Percentiles rank a stretch among this genome's conserved stretches.
phyloP scores from a whole-genome alignment of 148 eudicot genomes.

The Amaranthus palmeri region DNA sequence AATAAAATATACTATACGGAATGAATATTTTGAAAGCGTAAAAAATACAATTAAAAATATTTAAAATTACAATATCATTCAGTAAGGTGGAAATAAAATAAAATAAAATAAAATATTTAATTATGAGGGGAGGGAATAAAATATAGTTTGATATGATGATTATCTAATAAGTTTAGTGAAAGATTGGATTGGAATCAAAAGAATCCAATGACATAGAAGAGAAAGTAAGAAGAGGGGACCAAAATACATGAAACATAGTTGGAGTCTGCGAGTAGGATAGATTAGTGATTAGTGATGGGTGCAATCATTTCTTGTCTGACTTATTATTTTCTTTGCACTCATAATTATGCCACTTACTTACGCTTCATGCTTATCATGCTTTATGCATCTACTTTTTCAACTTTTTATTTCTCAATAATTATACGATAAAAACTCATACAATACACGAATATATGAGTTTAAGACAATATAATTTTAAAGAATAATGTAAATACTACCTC shows the following conservation, averaged over 20 bases:
- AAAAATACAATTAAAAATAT: too few species aligned
- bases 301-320: slow-evolving; percentile 27
- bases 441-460: too few species aligned
- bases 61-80: too few species aligned
- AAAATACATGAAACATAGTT: slow-evolving; percentile 18
- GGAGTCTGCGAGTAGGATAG: background rate
- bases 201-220: slow-evolving; percentile 4
- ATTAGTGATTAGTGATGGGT: slow-evolving; percentile 14
- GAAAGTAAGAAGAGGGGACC: slow-evolving; percentile 10
- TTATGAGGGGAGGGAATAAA: background rate
- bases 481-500: too few species aligned
- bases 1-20: too few species aligned
- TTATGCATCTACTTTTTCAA: background rate
- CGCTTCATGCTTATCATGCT: background rate
- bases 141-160: background rate
- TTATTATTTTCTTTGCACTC: background rate
- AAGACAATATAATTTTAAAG: too few species aligned
- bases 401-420: background rate
- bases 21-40: too few species aligned
- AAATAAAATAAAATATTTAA: too few species aligned
- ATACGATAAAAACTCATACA: too few species aligned
- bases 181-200: slow-evolving; percentile 1
- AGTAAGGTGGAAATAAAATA: too few species aligned
- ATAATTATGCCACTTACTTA: slow-evolving; percentile 1
- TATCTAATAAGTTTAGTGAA: background rate